Evolutionary conservation across 1,284 basidiomycete genomes (phyloP).

Genomic region (Xerocomus minutiporus): DNA sequence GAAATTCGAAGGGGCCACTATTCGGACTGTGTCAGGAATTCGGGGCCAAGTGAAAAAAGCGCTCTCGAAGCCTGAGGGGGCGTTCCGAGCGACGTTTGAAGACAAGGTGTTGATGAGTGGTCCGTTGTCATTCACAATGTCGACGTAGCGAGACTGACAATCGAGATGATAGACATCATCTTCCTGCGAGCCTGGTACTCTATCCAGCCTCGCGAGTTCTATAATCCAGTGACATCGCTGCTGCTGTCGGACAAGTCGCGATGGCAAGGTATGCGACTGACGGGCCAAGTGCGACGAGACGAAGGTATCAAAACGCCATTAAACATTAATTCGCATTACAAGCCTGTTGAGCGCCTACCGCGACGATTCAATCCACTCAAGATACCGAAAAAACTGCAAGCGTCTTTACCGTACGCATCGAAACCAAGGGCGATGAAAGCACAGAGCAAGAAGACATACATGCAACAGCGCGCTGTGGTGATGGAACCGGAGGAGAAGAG

Average conservation of each 20-base stretch:
- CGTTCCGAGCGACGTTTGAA: conserved; percentile 95
- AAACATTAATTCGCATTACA: conserved; percentile 86
- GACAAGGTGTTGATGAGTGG: conserved; percentile 96
- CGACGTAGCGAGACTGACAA: conserved; percentile 3
- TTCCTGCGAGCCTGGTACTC: conserved; percentile 98
- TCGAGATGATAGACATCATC: conserved; percentile 67
- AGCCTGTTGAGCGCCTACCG: conserved; percentile 70
- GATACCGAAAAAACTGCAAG: conserved; percentile 86
- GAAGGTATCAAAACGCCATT: conserved; percentile 81
- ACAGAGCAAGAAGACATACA: conserved; percentile 74
- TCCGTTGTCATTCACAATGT: conserved; percentile 39
- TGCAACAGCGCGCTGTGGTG: conserved; percentile 91
- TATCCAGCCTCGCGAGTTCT: conserved; percentile 91
- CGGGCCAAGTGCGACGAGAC: conserved; percentile 86
- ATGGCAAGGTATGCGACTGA: conserved; percentile 94
- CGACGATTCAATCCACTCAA: conserved; percentile 91
- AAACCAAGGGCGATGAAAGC: conserved; percentile 85
- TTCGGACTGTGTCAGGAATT: conserved; percentile 94
- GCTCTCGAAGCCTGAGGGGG: conserved; percentile 88
- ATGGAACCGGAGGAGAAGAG: conserved; percentile 94
- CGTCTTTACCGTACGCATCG: conserved; percentile 84
- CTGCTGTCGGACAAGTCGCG: conserved; percentile 73
- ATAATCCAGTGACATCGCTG: conserved; percentile 94
- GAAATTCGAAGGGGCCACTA: conserved; percentile 96
- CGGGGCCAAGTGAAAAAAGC: conserved; percentile 97